These are phyloP conservation scores for Pseudocohnilembus persalinus DNA, from an alignment of 169 alveolate genomes.

Conservation along the genomic window DNA sequence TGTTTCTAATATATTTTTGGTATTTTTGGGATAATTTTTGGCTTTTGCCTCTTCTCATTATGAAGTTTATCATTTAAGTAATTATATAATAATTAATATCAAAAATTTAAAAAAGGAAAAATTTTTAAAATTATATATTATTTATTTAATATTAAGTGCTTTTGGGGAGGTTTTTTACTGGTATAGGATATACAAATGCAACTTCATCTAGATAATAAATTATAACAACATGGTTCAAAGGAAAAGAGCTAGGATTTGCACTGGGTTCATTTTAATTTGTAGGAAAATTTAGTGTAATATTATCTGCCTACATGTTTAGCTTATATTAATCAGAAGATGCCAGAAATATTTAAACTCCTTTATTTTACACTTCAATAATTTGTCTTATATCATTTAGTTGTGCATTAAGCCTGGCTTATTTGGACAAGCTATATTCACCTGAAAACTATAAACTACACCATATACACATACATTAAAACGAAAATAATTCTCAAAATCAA, in stretches of 20 bases:
- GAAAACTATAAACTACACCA: no score
- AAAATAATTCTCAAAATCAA: no score
- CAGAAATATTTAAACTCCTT: neutral
- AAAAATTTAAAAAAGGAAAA: neutral
- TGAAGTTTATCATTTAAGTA: neutral
- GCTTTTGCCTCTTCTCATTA: no score
- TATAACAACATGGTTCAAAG: neutral
- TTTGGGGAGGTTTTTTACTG: neutral
- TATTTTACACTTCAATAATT: neutral
- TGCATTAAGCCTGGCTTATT: neutral
- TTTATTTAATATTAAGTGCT: neutral
- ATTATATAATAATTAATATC: no score
- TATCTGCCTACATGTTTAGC: neutral
- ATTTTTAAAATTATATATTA: no score
- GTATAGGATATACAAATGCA: neutral
- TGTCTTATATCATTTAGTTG: neutral
- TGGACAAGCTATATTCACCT: neutral
- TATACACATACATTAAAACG: no score
- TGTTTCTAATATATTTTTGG: neutral
- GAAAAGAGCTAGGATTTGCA: neutral
- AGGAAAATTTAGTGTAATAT: neutral
- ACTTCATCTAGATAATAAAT: neutral
- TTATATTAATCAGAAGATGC: neutral
- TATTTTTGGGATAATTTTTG: neutral
- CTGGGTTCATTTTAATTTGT: neutral